Percentiles rank a stretch among this genome's conserved stretches.
Conservation (phyloP, 345 rosid genomes). For the Combretum micranthum region DNA sequence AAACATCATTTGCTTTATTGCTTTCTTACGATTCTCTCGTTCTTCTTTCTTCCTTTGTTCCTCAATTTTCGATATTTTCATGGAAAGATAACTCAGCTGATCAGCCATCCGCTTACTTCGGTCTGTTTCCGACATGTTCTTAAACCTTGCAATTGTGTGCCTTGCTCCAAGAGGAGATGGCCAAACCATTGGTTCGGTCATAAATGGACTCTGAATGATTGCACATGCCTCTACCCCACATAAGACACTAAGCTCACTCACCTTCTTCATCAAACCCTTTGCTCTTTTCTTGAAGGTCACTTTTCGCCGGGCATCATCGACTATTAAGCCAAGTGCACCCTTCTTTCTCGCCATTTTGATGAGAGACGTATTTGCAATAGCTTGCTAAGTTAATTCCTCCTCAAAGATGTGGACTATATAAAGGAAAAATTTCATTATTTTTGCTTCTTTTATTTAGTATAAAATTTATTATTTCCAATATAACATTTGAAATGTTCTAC, state of each 20-base stretch:
- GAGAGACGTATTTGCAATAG: no score
- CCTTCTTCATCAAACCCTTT: slow-evolving; percentile 21
- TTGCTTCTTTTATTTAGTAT: no score
- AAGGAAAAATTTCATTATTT: no score
- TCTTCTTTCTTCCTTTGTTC: slow-evolving; percentile 27
- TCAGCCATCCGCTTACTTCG: slow-evolving; percentile 41
- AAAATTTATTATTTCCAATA: no score
- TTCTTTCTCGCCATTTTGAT: slow-evolving; percentile 19
- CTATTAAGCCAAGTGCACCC: slow-evolving; percentile 11
- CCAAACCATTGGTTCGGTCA: slow-evolving; percentile 35
- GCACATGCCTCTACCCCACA: no score
- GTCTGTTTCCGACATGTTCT: slow-evolving; percentile 31
- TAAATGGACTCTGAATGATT: slow-evolving; percentile 16
- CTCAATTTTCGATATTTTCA: slow-evolving; percentile 24
- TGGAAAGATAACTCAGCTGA: slow-evolving; percentile 28
- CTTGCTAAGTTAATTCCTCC: no score
- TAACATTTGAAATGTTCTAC: no score
- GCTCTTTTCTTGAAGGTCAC: slow-evolving; percentile 23
- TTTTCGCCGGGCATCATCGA: slow-evolving; percentile 13
- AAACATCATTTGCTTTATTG: slow-evolving; percentile 13
- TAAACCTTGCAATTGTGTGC: no score
- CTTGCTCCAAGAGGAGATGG: slow-evolving; percentile 21
- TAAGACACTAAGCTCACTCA: slow-evolving; percentile 17
- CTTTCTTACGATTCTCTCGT: slow-evolving; percentile 18
- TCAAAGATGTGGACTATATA: no score